These are phyloP conservation scores for Adansonia grandidieri DNA, from an alignment of 441 rosid genomes.

Conservation along the genomic window DNA sequence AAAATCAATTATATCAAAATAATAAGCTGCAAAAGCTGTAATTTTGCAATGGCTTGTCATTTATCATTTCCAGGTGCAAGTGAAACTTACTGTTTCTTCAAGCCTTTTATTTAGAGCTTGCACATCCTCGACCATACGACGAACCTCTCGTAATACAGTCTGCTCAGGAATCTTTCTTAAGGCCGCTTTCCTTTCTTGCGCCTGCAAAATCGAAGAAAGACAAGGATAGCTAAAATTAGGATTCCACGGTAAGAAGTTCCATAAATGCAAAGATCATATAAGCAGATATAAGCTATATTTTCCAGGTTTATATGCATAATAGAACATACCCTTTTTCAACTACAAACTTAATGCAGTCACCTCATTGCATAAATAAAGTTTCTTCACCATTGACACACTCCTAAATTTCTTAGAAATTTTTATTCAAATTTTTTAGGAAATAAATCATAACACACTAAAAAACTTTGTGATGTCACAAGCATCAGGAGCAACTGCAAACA, in stretches of 20 bases:
- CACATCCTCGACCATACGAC: constrained; percentile 91
- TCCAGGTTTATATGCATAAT: not conserved
- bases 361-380: constrained; percentile 8
- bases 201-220: constrained; percentile 47
- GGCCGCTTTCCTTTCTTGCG: constrained; percentile 58
- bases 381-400: not conserved
- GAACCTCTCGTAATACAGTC: constrained; percentile 68
- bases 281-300: not conserved
- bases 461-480: not conserved
- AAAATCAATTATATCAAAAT: not conserved
- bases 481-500: constrained; percentile 1
- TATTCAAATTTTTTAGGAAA: not conserved
- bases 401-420: not conserved
- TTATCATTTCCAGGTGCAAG: not conserved
- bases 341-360: constrained; percentile 5
- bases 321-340: constrained; percentile 1
- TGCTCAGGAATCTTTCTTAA: constrained; percentile 66
- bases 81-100: constrained; percentile 60
- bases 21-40: constrained; percentile 13
- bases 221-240: not conserved
- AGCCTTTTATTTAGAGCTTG: constrained; percentile 64
- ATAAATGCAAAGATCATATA: not conserved
- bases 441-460: not conserved
- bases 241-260: not conserved
- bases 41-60: constrained; percentile 13